A percentile compares a stretch with the other conserved stretches of the same genome.
These are phyloP conservation scores for Apophysomyces trapeziformis DNA, from an alignment of 371 early-diverging fungal species.

Conservation along the genomic window DNA sequence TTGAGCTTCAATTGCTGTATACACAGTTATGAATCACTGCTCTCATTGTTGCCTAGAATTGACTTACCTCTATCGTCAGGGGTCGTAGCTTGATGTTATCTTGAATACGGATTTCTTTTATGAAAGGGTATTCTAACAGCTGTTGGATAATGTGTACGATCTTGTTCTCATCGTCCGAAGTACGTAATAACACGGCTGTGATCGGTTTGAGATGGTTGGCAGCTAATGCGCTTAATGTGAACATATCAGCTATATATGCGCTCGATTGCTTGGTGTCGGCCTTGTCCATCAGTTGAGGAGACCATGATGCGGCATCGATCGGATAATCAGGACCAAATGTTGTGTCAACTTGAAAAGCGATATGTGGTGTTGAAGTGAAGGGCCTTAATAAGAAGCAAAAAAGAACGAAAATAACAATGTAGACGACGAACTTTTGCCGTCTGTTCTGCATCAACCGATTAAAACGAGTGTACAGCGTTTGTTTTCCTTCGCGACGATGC, in stretches of 20 bases:
- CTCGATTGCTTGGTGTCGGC: slow-evolving; percentile 22
- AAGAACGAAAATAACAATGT: neutral
- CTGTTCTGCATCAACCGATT: neutral
- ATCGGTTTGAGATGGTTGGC: slow-evolving; percentile 52
- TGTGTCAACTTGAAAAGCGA: neutral
- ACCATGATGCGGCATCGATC: slow-evolving; percentile 1
- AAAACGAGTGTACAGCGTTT: neutral
- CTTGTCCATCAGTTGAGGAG: neutral
- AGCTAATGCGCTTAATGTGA: slow-evolving; percentile 35
- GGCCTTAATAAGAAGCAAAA: neutral
- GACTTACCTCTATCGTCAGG: slow-evolving; percentile 32
- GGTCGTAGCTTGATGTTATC: slow-evolving; percentile 46
- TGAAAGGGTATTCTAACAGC: slow-evolving; percentile 57
- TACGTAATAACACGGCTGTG: slow-evolving; percentile 59
- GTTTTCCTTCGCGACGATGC: slow-evolving; percentile 7
- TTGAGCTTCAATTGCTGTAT: slow-evolving; percentile 20
- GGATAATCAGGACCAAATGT: neutral
- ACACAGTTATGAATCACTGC: neutral
- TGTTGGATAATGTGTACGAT: slow-evolving; percentile 51
- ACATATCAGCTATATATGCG: slow-evolving; percentile 42
- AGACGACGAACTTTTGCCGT: neutral
- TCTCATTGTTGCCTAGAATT: neutral
- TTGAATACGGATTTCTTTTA: slow-evolving; percentile 61
- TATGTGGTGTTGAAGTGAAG: neutral
- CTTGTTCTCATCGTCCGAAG: slow-evolving; percentile 46